Conservation (phyloP, 1,284 basidiomycete species). For the Neotropicomus parvogracilis region DNA sequence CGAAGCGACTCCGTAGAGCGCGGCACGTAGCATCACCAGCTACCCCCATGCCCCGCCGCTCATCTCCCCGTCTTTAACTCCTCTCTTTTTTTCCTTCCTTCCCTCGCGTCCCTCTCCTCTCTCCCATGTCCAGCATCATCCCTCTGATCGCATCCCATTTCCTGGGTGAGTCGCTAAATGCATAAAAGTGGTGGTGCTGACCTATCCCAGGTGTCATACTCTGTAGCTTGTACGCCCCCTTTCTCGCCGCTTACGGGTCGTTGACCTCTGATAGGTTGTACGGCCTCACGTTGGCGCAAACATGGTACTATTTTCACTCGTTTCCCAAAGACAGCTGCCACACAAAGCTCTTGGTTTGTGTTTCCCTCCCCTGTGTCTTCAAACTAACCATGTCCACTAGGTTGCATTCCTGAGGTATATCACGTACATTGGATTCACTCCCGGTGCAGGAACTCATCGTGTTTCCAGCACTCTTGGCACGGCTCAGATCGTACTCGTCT, state of each 20-base stretch:
- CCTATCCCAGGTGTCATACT: conserved; percentile 25
- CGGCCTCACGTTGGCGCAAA: conserved; percentile 31
- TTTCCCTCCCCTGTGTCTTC: background rate
- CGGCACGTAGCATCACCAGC: conserved; percentile 30
- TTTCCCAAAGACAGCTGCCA: conserved; percentile 26
- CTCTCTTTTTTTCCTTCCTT: background rate
- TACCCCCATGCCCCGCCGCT: conserved; percentile 7
- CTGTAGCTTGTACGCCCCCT: conserved; percentile 26
- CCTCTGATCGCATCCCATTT: conserved; percentile 30
- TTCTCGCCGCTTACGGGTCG: background rate
- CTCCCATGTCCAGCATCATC: conserved; percentile 13
- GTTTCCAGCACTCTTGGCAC: conserved; percentile 27
- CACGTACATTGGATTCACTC: background rate
- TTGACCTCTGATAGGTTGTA: conserved; percentile 24
- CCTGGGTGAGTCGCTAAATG: conserved; percentile 18
- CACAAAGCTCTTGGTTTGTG: conserved; percentile 25
- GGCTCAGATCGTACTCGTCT: conserved; percentile 28
- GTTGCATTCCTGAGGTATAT: conserved; percentile 29
- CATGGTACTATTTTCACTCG: conserved; percentile 32
- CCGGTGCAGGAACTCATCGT: conserved; percentile 2
- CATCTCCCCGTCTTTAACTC: conserved; percentile 7
- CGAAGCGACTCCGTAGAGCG: conserved; percentile 31
- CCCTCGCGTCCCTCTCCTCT: background rate
- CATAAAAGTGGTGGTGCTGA: conserved; percentile 4
- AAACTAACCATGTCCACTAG: conserved; percentile 13